Evolutionary conservation across 1,139 yeast genomes (phyloP).

Genomic region (Scheffersomyces parashehatae): DNA sequence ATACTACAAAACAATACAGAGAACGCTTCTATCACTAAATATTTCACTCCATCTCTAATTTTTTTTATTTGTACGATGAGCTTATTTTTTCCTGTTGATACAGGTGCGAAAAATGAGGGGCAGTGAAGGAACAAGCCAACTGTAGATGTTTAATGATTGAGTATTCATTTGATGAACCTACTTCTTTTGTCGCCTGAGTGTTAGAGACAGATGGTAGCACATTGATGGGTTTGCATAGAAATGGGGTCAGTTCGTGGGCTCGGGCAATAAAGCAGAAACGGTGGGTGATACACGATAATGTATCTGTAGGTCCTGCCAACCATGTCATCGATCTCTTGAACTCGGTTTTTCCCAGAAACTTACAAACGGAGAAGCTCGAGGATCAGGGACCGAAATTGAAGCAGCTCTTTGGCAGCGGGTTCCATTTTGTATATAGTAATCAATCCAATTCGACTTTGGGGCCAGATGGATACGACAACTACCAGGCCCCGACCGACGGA

Average conservation of each 20-base stretch:
- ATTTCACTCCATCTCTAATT: too few relatives aligned
- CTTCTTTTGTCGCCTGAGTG: too few relatives aligned
- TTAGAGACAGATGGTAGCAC: too few relatives aligned
- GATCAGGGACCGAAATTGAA: neutral
- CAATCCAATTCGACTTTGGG: constrained; percentile 53
- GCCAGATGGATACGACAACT: constrained; percentile 78
- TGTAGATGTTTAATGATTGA: too few relatives aligned
- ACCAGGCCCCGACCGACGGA: constrained; percentile 62
- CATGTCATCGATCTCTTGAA: constrained; percentile 18
- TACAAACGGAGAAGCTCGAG: neutral
- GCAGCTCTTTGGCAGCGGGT: constrained; percentile 47
- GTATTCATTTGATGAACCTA: too few relatives aligned
- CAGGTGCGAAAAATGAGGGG: too few relatives aligned
- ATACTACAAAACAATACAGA: too few relatives aligned
- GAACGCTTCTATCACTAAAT: too few relatives aligned
- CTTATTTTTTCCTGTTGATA: too few relatives aligned
- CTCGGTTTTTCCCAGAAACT: constrained; percentile 12
- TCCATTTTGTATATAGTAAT: constrained; percentile 63
- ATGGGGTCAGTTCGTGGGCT: constrained; percentile 16
- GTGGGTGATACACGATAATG: constrained; percentile 20
- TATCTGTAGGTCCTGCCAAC: constrained; percentile 17
- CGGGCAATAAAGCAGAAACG: constrained; percentile 12
- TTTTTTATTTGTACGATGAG: too few relatives aligned
- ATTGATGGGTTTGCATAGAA: too few relatives aligned
- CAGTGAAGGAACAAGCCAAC: too few relatives aligned